phyloP scores from a whole-genome alignment of 2,329 filamentous ascomycete species.

The Chrysoporthe cubensis region DNA sequence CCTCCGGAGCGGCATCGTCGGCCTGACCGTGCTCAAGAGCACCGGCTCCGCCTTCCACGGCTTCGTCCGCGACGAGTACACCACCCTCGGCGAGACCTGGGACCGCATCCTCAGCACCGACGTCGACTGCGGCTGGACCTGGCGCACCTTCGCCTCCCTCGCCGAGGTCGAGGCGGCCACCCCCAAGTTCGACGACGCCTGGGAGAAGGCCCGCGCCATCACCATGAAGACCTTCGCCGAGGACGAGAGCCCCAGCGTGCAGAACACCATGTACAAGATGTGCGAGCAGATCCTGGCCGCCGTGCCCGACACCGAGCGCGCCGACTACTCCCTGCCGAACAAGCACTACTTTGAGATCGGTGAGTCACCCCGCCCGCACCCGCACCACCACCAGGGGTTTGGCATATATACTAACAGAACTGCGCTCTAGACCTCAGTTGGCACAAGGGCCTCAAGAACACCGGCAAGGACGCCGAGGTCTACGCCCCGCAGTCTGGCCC shows the following conservation, averaged over 20 bases:
- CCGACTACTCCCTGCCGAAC: constrained; percentile 88
- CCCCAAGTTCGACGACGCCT: constrained; percentile 77
- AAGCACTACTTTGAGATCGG: constrained; percentile 98
- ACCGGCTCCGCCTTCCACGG: constrained; percentile 96
- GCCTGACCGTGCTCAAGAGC: constrained; percentile 90
- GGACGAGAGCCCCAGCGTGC: constrained; percentile 90
- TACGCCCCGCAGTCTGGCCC: constrained; percentile 91
- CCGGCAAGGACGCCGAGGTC: constrained; percentile 91
- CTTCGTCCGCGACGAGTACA: constrained; percentile 92
- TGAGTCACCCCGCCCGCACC: constrained; percentile 49
- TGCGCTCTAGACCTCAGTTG: constrained; percentile 77
- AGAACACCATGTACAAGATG: constrained; percentile 99
- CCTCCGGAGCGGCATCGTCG: constrained; percentile 77
- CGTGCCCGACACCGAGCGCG: constrained; percentile 71
- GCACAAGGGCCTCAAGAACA: constrained; percentile 96
- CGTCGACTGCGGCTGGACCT: constrained; percentile 85
- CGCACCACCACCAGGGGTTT: too few relatives aligned
- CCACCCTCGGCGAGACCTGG: constrained; percentile 86
- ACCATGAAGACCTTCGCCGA: constrained; percentile 91
- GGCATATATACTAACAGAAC: background rate
- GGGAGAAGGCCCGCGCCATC: constrained; percentile 75
- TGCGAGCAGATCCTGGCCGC: constrained; percentile 79
- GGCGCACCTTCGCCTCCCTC: constrained; percentile 71
- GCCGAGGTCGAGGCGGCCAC: constrained; percentile 67
- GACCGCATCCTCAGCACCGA: constrained; percentile 95